Evolutionary conservation across 2,329 filamentous ascomycete species (phyloP), one percentile per base, ranked within the genome.

Genomic region (Fonsecaea monophora): DNA sequence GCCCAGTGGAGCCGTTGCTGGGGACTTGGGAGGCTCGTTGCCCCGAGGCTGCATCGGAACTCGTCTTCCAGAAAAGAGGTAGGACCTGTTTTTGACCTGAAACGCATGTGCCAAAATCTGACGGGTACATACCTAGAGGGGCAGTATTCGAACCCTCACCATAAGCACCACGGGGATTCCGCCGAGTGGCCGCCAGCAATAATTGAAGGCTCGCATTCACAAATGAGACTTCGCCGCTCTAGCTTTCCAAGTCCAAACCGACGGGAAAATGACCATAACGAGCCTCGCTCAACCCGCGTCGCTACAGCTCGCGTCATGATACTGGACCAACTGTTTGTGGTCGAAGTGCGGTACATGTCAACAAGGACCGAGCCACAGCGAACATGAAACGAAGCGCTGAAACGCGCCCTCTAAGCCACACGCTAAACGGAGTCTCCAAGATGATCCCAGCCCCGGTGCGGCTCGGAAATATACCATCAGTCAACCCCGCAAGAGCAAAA

Each of bases 361-460:
- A 53, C 18, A 61, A 56, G 58, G 66, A 54, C 58, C 53, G 62
- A 68, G 54, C 53, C 50, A 53, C 50, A 62, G 45, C 32, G 30
- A 21, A 35, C 53, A 54, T 57, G 53, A 68, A 68, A 60, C 54
- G 34, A 25, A 40, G 25, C 53, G 10, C 60, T 68, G 67, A 68
- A 66, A 68, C 67, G 38, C 64, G 60, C 53, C 21, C 38, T 62
- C 48, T 37, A 61, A 68, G 67, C 67, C 63, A 68, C 67, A 61
- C 40, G n/a, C 60, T 55, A 66, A 40, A 37, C 50, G 32, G 12
- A 60, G 56, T 53, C 48, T 61, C 38, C 56, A 60, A 60, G 63
- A 66, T 66, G 48, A 58, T 25, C 32, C 55, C n/a, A 42, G 13
- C 55, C 42, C 66, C 60, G 60, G 53, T 25, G 15, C 37, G 55